phyloP scores from a whole-genome alignment of 2,329 filamentous ascomycete species.

The Lasiodiplodia hormozganensis region DNA sequence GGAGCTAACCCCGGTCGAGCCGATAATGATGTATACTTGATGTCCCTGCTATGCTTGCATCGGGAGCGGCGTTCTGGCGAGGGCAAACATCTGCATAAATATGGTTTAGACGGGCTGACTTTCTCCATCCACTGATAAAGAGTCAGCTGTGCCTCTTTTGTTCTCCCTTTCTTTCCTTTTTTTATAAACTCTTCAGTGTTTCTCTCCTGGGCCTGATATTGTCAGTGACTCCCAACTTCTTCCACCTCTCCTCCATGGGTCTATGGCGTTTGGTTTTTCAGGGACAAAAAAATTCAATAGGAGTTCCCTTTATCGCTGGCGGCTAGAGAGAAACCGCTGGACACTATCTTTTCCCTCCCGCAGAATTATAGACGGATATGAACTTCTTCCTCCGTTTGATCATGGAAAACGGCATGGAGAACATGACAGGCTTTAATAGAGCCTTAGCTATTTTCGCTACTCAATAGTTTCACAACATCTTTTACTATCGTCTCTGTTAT shows the following conservation, averaged over 20 bases:
- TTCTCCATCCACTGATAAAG: background rate
- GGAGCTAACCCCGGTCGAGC: conserved; percentile 25
- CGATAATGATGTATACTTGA: conserved; percentile 13
- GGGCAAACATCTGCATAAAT: background rate
- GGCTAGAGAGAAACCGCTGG: background rate
- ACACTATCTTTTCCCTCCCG: background rate
- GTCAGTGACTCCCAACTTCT: background rate
- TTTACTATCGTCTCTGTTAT: background rate
- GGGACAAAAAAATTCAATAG: background rate
- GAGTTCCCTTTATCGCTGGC: background rate
- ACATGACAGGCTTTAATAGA: background rate
- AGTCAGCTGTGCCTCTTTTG: background rate
- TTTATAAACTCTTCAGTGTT: background rate
- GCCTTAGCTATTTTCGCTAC: background rate
- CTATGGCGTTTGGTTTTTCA: background rate
- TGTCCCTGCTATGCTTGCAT: background rate
- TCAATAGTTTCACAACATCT: background rate
- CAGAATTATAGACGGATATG: background rate
- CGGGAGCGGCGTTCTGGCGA: background rate
- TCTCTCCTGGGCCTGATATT: background rate
- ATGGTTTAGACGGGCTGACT: background rate
- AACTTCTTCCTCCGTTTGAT: background rate
- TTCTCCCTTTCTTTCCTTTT: too few species aligned
- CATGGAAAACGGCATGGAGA: background rate
- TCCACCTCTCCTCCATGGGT: background rate